Percentiles rank a stretch among this genome's conserved stretches.
Conservation (phyloP, 768 basidiomycete genomes). For the Russula virescens region DNA sequence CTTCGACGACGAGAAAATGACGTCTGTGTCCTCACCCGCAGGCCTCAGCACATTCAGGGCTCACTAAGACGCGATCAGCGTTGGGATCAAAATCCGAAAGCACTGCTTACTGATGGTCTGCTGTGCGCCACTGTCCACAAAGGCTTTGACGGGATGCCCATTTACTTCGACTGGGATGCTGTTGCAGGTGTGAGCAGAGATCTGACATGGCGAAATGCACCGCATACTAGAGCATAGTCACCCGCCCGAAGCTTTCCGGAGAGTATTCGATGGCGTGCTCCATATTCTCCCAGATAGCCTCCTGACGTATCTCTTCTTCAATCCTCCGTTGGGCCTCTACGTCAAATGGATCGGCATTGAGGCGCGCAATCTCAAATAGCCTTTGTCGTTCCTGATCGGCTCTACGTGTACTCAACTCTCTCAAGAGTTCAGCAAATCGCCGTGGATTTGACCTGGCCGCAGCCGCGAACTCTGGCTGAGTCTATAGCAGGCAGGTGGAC, state of each 20-base stretch:
- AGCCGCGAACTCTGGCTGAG: constrained; percentile 73
- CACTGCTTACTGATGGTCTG: constrained; percentile 80
- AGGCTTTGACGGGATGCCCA: constrained; percentile 83
- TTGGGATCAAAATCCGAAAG: constrained; percentile 1
- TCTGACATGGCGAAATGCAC: not conserved
- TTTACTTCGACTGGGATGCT: constrained; percentile 94
- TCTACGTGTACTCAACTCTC: constrained; percentile 54
- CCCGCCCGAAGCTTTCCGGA: constrained; percentile 89
- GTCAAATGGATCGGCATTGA: constrained; percentile 88
- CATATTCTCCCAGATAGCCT: constrained; percentile 88
- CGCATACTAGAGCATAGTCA: constrained; percentile 94
- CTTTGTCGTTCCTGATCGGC: constrained; percentile 44
- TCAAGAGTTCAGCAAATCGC: constrained; percentile 70
- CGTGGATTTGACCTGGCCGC: constrained; percentile 64
- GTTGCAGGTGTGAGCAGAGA: constrained; percentile 2
- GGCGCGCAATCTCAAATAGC: constrained; percentile 54
- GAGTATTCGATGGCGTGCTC: constrained; percentile 90
- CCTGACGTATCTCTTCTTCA: constrained; percentile 86
- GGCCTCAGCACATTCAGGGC: constrained; percentile 83
- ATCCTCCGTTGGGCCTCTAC: constrained; percentile 90
- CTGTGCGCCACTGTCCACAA: constrained; percentile 98
- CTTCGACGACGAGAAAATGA: constrained; percentile 19
- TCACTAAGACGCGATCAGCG: constrained; percentile 49
- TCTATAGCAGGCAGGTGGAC: constrained; percentile 35
- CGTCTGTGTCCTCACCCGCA: constrained; percentile 58